These are phyloP conservation scores for Dictyostelium intermedium DNA, from an alignment of 78 protist genomes.

Conservation along the genomic window DNA sequence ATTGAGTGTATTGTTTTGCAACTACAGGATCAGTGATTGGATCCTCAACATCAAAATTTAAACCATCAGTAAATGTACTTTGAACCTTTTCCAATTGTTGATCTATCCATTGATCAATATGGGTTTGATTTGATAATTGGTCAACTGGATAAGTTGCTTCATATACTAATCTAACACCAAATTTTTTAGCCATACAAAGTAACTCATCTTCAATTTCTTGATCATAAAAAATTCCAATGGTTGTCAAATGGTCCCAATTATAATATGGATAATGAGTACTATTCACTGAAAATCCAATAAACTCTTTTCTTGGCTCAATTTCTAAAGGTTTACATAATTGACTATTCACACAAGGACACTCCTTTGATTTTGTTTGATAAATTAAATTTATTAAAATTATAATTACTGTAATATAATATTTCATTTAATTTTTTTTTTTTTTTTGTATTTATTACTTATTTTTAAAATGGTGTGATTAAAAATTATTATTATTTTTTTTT, in stretches of 20 bases:
- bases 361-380: neutral
- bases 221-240: constrained; percentile 17
- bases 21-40: neutral
- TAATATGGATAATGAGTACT: neutral
- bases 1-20: constrained; percentile 8
- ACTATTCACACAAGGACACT: constrained; percentile 28
- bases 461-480: too few relatives aligned
- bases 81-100: constrained; percentile 9
- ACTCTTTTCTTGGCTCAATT: constrained; percentile 22
- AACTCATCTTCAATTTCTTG: neutral
- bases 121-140: constrained; percentile 20
- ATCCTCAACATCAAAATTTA: constrained; percentile 76
- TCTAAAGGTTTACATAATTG: constrained; percentile 24
- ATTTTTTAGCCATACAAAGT: constrained; percentile 42
- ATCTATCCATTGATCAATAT: constrained; percentile 32
- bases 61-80: constrained; percentile 28
- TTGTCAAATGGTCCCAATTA: constrained; percentile 30
- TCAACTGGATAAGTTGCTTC: constrained; percentile 19
- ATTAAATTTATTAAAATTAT: neutral
- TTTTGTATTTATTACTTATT: too few relatives aligned
- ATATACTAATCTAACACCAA: constrained; percentile 21
- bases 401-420: neutral
- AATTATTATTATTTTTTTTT: too few relatives aligned
- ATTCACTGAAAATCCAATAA: constrained; percentile 22
- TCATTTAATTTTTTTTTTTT: neutral